Evolutionary conservation across 2,329 filamentous ascomycete species (phyloP).

Genomic region (Trichothecium roseum): DNA sequence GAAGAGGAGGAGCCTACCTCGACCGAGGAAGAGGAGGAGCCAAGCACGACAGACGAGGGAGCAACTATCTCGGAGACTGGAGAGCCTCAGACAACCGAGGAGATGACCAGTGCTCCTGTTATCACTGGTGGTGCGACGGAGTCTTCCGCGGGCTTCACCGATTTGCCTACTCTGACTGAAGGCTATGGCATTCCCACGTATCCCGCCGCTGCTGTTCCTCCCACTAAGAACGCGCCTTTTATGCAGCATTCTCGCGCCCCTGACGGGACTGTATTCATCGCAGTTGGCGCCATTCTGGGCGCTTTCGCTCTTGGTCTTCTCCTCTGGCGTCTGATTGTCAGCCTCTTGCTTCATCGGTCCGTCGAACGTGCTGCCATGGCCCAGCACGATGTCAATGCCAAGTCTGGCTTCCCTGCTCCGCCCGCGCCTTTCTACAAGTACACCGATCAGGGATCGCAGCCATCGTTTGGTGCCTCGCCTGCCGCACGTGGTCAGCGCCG

Average conservation of each 20-base stretch:
- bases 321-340: conserved; percentile 78
- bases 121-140: conserved; percentile 15
- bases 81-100: conserved; percentile 1
- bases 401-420: conserved; percentile 50
- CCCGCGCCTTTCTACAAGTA: conserved; percentile 56
- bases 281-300: conserved; percentile 78
- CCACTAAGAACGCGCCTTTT: conserved; percentile 75
- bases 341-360: conserved; percentile 83
- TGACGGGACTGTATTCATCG: conserved; percentile 93
- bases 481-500: conserved; percentile 41
- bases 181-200: conserved; percentile 39
- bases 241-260: conserved; percentile 81
- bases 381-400: conserved; percentile 60
- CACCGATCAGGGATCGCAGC: conserved; percentile 46
- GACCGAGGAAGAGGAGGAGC: conserved; percentile 7
- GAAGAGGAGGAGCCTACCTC: conserved; percentile 4
- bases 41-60: conserved; percentile 9
- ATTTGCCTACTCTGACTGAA: conserved; percentile 28
- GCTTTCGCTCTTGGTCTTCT: conserved; percentile 74
- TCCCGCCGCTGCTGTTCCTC: conserved; percentile 67
- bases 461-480: conserved; percentile 34
- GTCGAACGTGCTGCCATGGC: conserved; percentile 77
- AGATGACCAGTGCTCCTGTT: conserved; percentile 8
- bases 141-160: conserved; percentile 10
- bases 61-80: not conserved